Evolutionary conservation across 805 yeast species (phyloP), one percentile per base, ranked within the genome.

Genomic region (Ogataea trehalophila): DNA sequence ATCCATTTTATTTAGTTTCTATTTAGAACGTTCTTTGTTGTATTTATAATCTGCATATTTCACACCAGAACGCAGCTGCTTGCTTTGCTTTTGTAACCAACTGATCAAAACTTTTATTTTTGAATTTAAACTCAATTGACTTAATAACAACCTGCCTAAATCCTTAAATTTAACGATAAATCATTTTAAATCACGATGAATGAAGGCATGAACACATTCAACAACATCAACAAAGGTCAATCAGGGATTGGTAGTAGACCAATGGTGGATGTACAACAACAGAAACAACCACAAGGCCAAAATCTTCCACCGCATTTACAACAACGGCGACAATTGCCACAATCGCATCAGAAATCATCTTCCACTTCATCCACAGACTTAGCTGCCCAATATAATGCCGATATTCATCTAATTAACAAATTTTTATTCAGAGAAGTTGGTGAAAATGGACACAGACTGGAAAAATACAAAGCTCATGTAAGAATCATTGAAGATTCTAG

Each of bases 401-500:
- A 82, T 56, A 73, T 79, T 53, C 67, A 68, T 39, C 64, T 68
- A 23, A 72, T 82, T 46, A 72, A 75, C 48, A 66, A 62, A 49
- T 73, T 67, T 49, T 74, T 85, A 50, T 82, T 82, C 59, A 61
- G 75, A 14, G 74, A 70, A 41, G 60, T 63, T 18, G 80, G 72
- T 47, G 58, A 65, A 13, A 69, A 71, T 33, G 75, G 76, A 8
- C 62, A 61, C 17, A 67, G 73, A 18, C 64, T 73, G 11, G 85
- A 80, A 43, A 75, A 75, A 23, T 89, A 89, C 62, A 77, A 85
- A 46, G 82, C 94, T 0, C 97, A 89, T 62, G 82, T 86, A 15
- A 68, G 85, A 45, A 76, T 88, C 34, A 74, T 81, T 39, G 97
- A 89, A 60, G 94, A 81, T 64, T 74, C 89, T 0, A 78, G 76